Percentiles rank a stretch among this genome's conserved stretches.
Evolutionary conservation across 768 basidiomycete genomes (phyloP).

Genomic region (Russula griseocarnosa): DNA sequence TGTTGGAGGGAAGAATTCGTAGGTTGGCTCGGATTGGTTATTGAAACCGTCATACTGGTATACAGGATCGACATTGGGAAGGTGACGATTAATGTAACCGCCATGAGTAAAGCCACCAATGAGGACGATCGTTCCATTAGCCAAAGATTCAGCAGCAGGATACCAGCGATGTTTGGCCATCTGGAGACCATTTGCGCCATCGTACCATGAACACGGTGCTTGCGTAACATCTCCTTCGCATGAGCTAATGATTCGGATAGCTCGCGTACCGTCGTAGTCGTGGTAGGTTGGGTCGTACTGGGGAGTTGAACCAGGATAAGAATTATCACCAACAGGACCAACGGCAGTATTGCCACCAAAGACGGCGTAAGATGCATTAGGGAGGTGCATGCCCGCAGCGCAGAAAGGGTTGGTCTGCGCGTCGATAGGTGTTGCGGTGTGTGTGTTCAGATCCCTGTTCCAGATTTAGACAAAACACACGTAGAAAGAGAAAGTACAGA

Average conservation of each 20-base stretch:
- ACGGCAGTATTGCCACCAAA: slow-evolving; percentile 9
- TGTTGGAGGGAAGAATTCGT: background rate
- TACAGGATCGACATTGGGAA: background rate
- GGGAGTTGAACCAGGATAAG: background rate
- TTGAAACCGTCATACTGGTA: background rate
- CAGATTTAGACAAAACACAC: background rate
- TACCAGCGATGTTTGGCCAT: slow-evolving; percentile 7
- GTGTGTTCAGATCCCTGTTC: slow-evolving; percentile 2
- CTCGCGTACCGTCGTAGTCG: background rate
- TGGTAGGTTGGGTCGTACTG: background rate
- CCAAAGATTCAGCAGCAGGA: slow-evolving; percentile 1
- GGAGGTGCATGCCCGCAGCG: slow-evolving; percentile 17
- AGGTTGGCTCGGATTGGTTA: background rate
- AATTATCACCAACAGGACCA: background rate
- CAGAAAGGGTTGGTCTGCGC: slow-evolving; percentile 7
- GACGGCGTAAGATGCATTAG: slow-evolving; percentile 3
- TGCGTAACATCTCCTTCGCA: background rate
- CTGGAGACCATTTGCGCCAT: background rate
- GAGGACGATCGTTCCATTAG: background rate
- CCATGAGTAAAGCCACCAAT: slow-evolving; percentile 3
- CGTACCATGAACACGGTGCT: slow-evolving; percentile 6
- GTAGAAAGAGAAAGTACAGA: background rate
- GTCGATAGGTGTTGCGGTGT: background rate
- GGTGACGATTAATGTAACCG: slow-evolving; percentile 6
- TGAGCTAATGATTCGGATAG: slow-evolving; percentile 7